Evolutionary conservation across 2,329 filamentous ascomycete genomes (phyloP), one percentile per base, ranked within the genome.

Genomic region (Botrytis byssoidea): DNA sequence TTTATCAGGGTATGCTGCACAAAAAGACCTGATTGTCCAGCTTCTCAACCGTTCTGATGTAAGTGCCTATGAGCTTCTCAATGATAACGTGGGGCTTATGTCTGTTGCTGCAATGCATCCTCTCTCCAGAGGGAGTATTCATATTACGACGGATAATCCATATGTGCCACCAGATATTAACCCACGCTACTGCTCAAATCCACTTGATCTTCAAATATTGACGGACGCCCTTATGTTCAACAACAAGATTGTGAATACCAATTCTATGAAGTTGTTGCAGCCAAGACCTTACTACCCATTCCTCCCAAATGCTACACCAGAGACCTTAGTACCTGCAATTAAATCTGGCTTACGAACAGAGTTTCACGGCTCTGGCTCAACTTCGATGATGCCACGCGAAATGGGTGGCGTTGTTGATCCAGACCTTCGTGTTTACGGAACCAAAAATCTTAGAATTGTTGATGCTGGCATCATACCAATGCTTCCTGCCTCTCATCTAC

Each of bases 111-210:
- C 86, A 64, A 85, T 86, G 74, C 90, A 84, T 73, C 81, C 89
- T 0, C 86, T 89, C 78, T 88, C 87, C 1, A 85, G 88, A 1
- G 89, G 89, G 1, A 84, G 83, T 69, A 85, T 89, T 68, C 89
- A 91, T 80, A 88, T 90, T 74, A 79, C 81, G 9, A 82, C 83
- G 1, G 73, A 81, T 1, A 82, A 85, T 44, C 78, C 83, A 16
- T 79, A 81, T 16, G 82, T 82, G 4, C 76, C 82, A 20, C 84
- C 86, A 0, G 80, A 83, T 20, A 88, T 89, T 77, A 85, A 90
- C 74, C 78, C 77, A 35, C 76, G 77, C 16, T 78, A 76, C 44
- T 77, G 75, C 29, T 76, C 77, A 32, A 78, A 79, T 48, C 78
- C 77, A 57, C 65, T 78, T 14, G 77, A 79, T 68, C 75, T 74